Evolutionary conservation across 2,329 filamentous ascomycete genomes (phyloP).

Genomic region (Grosmannia clavigera): DNA sequence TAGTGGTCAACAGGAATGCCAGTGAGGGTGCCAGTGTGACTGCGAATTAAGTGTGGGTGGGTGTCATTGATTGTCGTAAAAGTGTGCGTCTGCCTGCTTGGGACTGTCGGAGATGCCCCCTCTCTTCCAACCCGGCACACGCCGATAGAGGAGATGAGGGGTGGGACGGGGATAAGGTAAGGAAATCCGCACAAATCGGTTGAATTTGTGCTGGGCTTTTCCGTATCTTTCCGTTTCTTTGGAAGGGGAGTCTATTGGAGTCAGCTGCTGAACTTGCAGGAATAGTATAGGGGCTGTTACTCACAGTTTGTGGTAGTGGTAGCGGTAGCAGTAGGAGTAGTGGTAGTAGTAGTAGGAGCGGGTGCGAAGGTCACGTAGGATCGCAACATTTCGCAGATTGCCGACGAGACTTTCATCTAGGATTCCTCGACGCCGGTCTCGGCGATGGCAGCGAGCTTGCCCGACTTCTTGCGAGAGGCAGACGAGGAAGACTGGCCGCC

Average conservation of each 20-base stretch:
- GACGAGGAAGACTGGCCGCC: neutral
- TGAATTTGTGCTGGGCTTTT: neutral
- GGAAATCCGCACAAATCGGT: neutral
- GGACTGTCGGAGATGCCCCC: neutral
- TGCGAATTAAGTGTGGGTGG: neutral
- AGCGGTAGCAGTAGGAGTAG: neutral
- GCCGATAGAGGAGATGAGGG: neutral
- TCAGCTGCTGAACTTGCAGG: neutral
- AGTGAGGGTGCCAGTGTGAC: neutral
- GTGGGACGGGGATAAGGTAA: neutral
- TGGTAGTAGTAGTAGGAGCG: neutral
- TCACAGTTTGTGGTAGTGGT: neutral
- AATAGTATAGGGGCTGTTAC: neutral
- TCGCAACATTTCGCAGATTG: neutral
- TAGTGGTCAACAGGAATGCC: neutral
- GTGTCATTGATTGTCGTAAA: neutral
- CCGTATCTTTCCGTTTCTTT: neutral
- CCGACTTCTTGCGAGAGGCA: slow-evolving; percentile 29
- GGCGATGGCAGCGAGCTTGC: slow-evolving; percentile 41
- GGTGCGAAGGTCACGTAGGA: neutral
- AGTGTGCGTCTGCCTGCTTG: neutral
- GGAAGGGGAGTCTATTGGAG: neutral
- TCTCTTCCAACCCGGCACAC: neutral
- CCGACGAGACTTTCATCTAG: neutral
- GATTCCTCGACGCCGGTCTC: slow-evolving; percentile 22